A percentile compares a stretch with the other conserved stretches of the same genome.
Evolutionary conservation across 164 flowering plant genomes (phyloP).

Genomic region (Kingdonia uniflora): DNA sequence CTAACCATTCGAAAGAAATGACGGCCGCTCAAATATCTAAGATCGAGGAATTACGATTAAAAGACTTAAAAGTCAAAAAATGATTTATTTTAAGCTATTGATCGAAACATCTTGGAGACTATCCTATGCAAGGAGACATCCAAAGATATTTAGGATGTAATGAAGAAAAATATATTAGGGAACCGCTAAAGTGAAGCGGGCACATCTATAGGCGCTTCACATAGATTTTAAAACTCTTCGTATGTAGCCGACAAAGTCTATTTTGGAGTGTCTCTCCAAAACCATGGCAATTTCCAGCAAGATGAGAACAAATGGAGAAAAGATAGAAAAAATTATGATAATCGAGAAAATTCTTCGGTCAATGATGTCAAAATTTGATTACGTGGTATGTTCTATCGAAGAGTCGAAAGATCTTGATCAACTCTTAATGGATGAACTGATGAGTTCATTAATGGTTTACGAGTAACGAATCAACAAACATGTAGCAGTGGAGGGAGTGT

Average conservation of each 20-base stretch:
- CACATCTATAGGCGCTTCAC: not conserved
- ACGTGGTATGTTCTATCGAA: slow-evolving; percentile 1
- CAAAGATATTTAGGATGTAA: no score
- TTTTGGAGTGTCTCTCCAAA: not conserved
- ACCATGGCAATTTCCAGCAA: not conserved
- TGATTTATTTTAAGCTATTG: no score
- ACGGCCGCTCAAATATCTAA: no score
- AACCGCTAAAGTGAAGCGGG: not conserved
- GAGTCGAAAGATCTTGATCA: slow-evolving; percentile 4
- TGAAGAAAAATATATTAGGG: not conserved
- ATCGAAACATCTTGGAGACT: no score
- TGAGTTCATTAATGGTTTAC: slow-evolving; percentile 9
- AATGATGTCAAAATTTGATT: slow-evolving; percentile 1
- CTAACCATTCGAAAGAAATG: no score
- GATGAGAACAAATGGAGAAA: slow-evolving; percentile 1
- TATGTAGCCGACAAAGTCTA: not conserved
- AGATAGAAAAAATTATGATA: not conserved
- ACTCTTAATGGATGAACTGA: slow-evolving; percentile 1
- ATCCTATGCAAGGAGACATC: no score
- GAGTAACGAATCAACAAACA: slow-evolving; percentile 3
- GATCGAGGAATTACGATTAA: no score
- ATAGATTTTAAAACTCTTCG: not conserved
- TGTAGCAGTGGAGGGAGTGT: not conserved
- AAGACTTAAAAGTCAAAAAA: no score
- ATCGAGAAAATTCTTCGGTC: not conserved